Evolutionary conservation across 2,329 filamentous ascomycete species (phyloP).

Genomic region (Amphichorda felina): DNA sequence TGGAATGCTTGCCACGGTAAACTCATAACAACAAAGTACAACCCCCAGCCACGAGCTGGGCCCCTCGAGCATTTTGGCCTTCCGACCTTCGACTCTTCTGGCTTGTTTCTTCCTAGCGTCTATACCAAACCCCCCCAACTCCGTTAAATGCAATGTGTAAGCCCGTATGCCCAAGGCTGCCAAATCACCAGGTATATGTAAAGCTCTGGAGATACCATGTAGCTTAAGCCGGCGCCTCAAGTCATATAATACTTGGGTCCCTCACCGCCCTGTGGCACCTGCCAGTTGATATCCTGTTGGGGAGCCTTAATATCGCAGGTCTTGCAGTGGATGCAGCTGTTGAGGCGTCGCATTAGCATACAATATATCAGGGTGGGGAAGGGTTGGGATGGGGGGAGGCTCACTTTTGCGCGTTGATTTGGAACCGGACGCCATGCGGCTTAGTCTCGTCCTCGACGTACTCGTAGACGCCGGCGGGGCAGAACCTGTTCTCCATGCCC

Average conservation of each 20-base stretch:
- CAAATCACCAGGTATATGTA: too few species aligned
- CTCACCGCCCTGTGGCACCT: conserved; percentile 85
- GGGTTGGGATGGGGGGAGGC: conserved; percentile 22
- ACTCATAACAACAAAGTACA: too few species aligned
- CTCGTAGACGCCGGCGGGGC: conserved; percentile 94
- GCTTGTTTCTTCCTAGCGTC: too few species aligned
- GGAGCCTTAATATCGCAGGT: conserved; percentile 99
- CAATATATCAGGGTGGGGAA: conserved; percentile 1
- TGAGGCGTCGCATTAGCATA: conserved; percentile 3
- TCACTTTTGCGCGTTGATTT: conserved; percentile 97
- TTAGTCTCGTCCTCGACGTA: conserved; percentile 90
- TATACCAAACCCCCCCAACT: background rate
- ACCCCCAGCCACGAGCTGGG: too few species aligned
- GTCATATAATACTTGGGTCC: conserved; percentile 63
- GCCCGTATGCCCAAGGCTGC: too few species aligned
- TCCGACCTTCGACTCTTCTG: too few species aligned
- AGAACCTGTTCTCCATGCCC: conserved; percentile 93
- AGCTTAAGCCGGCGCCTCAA: conserved; percentile 14
- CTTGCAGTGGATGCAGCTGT: conserved; percentile 96
- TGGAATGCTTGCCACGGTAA: too few species aligned
- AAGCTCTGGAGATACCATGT: too few species aligned
- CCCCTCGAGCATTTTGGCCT: too few species aligned
- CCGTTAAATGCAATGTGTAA: background rate
- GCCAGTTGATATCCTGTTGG: conserved; percentile 94
- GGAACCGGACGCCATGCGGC: conserved; percentile 81